phyloP scores from a whole-genome alignment of 164 flowering plant species.

The Liquidambar formosana region DNA sequence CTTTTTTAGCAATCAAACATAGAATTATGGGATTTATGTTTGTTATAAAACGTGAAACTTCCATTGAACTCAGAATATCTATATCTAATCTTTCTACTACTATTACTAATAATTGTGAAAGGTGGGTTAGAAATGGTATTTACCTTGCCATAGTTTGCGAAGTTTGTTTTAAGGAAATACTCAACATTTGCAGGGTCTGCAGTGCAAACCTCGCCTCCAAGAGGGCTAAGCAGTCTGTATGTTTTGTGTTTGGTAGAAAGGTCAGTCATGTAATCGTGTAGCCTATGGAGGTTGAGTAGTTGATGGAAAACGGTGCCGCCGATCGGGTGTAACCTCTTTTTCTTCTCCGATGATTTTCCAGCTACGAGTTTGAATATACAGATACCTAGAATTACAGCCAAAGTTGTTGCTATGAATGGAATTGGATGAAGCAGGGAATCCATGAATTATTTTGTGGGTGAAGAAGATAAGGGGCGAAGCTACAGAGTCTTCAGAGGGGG shows the following conservation, averaged over 20 bases:
- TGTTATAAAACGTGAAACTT: too few species aligned
- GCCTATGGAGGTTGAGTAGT: conserved; percentile 42
- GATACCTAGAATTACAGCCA: conserved; percentile 6
- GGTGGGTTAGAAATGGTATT: too few species aligned
- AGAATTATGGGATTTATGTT: too few species aligned
- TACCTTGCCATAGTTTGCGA: conserved; percentile 59
- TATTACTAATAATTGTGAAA: too few species aligned
- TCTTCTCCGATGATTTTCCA: not conserved
- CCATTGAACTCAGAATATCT: too few species aligned
- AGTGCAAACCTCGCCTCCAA: conserved; percentile 46
- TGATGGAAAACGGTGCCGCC: conserved; percentile 54
- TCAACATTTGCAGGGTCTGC: conserved; percentile 58
- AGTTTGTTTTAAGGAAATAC: conserved; percentile 57
- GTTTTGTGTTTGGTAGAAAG: conserved; percentile 42
- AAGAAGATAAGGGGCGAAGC: too few species aligned
- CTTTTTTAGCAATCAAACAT: too few species aligned
- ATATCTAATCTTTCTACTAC: too few species aligned
- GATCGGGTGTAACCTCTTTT: conserved; percentile 43
- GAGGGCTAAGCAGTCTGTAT: conserved; percentile 39
- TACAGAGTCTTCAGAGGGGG: too few species aligned
- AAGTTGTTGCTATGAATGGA: not conserved
- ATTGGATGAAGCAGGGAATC: conserved; percentile 5
- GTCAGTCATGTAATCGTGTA: conserved; percentile 53
- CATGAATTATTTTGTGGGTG: conserved; percentile 2
- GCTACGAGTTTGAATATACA: not conserved